A percentile compares a stretch with the other conserved stretches of the same genome.
phyloP scores from a whole-genome alignment of 192 early-diverging fungal genomes.

The Fimicolochytrium jonesii region DNA sequence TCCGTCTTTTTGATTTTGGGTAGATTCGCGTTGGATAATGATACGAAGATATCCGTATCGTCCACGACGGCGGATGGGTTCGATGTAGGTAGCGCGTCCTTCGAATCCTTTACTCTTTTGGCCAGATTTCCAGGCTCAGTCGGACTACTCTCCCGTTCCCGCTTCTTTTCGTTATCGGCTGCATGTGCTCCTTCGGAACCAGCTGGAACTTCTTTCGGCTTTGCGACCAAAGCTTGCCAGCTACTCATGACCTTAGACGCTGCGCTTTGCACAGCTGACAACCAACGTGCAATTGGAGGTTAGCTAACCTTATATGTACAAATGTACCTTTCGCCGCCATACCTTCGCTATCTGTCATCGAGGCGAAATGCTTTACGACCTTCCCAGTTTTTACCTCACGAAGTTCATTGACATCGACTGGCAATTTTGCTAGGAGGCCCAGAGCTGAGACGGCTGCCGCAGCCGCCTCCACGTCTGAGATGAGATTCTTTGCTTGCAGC shows the following conservation, averaged over 20 bases:
- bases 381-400: constrained; percentile 18
- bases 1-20: constrained; percentile 24
- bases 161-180: not conserved
- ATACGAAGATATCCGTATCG: constrained; percentile 14
- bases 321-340: no score
- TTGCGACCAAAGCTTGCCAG: constrained; percentile 12
- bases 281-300: no score
- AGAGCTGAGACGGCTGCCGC: not conserved
- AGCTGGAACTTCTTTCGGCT: not conserved
- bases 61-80: constrained; percentile 1
- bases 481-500: constrained; percentile 15
- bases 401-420: constrained; percentile 13
- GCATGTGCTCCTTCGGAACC: not conserved
- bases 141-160: constrained; percentile 5
- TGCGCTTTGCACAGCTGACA: constrained; percentile 10
- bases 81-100: no score
- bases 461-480: not conserved
- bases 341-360: no score
- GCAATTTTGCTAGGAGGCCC: constrained; percentile 2
- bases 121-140: no score
- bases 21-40: constrained; percentile 9
- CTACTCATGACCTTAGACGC: constrained; percentile 9
- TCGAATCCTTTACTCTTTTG: no score
- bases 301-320: no score
- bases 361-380: constrained; percentile 21